phyloP scores from a whole-genome alignment of 176 grass and related monocot genomes.

The Tillandsia fasciculata region DNA sequence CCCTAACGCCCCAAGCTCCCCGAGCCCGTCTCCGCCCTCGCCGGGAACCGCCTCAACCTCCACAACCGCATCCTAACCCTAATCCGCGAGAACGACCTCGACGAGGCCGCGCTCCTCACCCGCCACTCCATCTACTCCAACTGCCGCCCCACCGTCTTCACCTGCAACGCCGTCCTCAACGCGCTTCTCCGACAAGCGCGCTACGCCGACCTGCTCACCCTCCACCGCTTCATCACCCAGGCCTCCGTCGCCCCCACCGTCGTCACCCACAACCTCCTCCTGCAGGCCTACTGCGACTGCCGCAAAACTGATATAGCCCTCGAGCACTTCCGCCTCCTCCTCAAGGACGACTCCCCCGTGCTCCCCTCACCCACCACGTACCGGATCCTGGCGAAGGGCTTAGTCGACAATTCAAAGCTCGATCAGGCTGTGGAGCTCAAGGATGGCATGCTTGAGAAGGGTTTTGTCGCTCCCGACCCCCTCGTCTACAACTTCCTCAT shows the following conservation, averaged over 20 bases:
- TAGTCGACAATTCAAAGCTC: constrained; percentile 54
- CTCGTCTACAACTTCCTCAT: constrained; percentile 66
- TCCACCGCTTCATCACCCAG: constrained; percentile 77
- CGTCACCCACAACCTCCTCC: constrained; percentile 70
- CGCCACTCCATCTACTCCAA: constrained; percentile 97
- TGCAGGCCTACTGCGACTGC: constrained; percentile 57
- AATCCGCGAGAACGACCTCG: constrained; percentile 42
- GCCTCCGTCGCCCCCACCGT: constrained; percentile 66
- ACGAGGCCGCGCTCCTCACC: constrained; percentile 61
- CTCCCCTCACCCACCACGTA: constrained; percentile 67
- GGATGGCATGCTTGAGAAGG: constrained; percentile 59
- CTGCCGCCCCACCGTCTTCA: constrained; percentile 71
- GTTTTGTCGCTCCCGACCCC: constrained; percentile 54
- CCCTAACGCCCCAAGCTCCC: constrained; percentile 41
- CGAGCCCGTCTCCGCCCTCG: constrained; percentile 55
- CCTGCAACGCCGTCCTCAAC: constrained; percentile 58
- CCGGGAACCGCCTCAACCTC: constrained; percentile 47
- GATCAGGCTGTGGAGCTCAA: constrained; percentile 46
- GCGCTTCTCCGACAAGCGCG: constrained; percentile 53
- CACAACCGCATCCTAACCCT: constrained; percentile 81
- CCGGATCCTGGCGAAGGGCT: constrained; percentile 49
- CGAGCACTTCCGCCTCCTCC: constrained; percentile 58
- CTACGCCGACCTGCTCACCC: constrained; percentile 70
- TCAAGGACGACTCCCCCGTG: constrained; percentile 47
- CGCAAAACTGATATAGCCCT: constrained; percentile 49